Conservation (phyloP, 2,329 filamentous ascomycete genomes). For the Coniochaeta sp. region DNA sequence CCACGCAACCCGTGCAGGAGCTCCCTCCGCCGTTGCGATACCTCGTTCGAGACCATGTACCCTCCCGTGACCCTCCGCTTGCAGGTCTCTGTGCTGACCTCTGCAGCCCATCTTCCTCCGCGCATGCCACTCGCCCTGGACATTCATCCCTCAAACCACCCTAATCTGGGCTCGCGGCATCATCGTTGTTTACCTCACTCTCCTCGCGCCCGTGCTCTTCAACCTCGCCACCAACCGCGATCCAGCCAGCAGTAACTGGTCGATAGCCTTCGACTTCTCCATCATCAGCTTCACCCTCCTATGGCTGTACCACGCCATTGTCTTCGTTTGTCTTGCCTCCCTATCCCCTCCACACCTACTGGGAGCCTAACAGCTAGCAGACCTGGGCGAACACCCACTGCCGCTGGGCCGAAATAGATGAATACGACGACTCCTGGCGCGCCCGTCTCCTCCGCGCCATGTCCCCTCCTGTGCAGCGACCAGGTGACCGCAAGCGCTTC, state of each 20-base stretch:
- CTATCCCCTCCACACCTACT: too few species aligned
- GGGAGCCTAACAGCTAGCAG: too few species aligned
- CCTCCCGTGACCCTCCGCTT: neutral
- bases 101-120: constrained; percentile 39
- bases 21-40: neutral
- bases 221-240: constrained; percentile 33
- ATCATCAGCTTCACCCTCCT: constrained; percentile 34
- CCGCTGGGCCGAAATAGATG: constrained; percentile 35
- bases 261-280: constrained; percentile 42
- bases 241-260: constrained; percentile 27
- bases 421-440: constrained; percentile 27
- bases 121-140: constrained; percentile 45
- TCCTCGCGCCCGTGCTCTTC: constrained; percentile 31
- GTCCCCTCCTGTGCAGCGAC: constrained; percentile 37
- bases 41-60: constrained; percentile 20
- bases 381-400: constrained; percentile 46
- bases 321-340: constrained; percentile 35
- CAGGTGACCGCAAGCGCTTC: constrained; percentile 33
- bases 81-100: constrained; percentile 11
- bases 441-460: constrained; percentile 29
- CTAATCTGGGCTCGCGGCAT: constrained; percentile 36
- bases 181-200: constrained; percentile 35
- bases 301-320: constrained; percentile 36
- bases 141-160: constrained; percentile 35
- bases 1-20: neutral